Evolutionary conservation across 164 flowering plant species (phyloP).

Genomic region (Stephania cephalantha): DNA sequence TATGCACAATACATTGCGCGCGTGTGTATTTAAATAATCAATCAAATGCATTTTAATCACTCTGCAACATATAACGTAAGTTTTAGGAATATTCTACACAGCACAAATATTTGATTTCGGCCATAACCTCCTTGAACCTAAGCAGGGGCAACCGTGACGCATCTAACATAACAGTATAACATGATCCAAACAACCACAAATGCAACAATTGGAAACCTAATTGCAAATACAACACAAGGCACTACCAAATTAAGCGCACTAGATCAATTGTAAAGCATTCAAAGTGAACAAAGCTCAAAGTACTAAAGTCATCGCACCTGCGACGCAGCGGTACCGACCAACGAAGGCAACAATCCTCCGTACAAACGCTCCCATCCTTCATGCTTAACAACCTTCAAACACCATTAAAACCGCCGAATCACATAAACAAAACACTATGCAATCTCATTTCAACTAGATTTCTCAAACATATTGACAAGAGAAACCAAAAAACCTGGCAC

Average conservation of each 20-base stretch:
- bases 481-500: constrained; percentile 46
- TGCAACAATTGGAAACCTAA: not conserved
- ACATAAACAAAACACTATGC: not conserved
- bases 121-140: not conserved
- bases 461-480: no score
- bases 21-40: not conserved
- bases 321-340: constrained; percentile 87
- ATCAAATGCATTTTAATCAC: not conserved
- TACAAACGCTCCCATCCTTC: constrained; percentile 89
- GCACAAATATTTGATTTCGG: not conserved
- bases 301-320: constrained; percentile 46
- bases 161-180: no score
- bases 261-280: not conserved
- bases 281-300: not conserved
- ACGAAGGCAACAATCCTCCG: constrained; percentile 79
- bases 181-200: not conserved
- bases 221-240: not conserved
- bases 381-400: constrained; percentile 61
- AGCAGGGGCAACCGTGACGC: no score
- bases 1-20: not conserved
- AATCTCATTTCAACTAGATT: no score
- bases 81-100: no score
- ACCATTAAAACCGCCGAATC: not conserved
- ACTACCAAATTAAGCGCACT: not conserved
- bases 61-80: not conserved